Evolutionary conservation across 495 filamentous ascomycete species (phyloP).

Genomic region (Venustampulla echinocandica): DNA sequence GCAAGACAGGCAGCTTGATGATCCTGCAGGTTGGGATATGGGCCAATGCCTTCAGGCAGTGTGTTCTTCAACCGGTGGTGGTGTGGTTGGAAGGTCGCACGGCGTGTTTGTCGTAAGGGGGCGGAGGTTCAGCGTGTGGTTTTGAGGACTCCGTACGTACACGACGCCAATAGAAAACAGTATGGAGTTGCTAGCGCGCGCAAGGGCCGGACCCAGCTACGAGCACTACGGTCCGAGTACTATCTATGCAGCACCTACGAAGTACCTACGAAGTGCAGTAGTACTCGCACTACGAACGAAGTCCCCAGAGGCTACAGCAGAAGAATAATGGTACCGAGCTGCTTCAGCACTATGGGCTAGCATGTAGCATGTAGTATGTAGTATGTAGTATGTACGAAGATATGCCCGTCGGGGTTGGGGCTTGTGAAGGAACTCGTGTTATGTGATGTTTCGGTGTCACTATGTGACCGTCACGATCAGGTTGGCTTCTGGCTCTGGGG

Average conservation of each 20-base stretch:
- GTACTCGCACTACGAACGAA: too few relatives aligned
- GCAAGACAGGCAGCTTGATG: background rate
- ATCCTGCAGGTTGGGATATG: background rate
- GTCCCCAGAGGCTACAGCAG: too few relatives aligned
- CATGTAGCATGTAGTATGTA: too few relatives aligned
- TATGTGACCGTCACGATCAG: too few relatives aligned
- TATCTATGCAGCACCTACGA: background rate
- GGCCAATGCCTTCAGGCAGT: background rate
- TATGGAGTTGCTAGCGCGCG: background rate
- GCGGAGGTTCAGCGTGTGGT: background rate
- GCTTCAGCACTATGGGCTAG: too few relatives aligned
- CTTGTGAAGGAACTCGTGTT: too few relatives aligned
- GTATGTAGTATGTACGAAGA: too few relatives aligned
- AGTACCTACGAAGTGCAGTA: too few relatives aligned
- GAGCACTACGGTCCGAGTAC: background rate
- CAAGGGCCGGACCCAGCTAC: background rate
- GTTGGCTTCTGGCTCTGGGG: too few relatives aligned
- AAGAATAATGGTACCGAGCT: too few relatives aligned
- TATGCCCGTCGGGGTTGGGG: too few relatives aligned
- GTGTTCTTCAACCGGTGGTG: background rate
- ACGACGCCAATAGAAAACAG: background rate
- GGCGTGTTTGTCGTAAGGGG: background rate
- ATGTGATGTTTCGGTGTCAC: too few relatives aligned
- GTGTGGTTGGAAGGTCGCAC: background rate
- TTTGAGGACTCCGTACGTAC: background rate